Evolutionary conservation across 305 asterid genomes (phyloP), one percentile per base, ranked within the genome.

Genomic region (Euphrasia arctica): DNA sequence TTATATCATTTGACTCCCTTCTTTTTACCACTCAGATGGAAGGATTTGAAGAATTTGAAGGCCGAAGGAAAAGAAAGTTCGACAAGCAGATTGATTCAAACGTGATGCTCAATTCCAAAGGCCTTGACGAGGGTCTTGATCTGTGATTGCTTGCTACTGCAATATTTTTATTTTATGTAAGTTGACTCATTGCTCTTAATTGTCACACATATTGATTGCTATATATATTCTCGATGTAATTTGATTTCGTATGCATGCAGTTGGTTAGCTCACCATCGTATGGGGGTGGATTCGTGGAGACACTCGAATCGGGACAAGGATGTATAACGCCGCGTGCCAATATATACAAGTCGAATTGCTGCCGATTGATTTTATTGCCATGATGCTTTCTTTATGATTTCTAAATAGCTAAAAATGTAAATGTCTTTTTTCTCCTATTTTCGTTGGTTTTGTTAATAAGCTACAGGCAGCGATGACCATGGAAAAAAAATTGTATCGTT

Each of bases 41-140:
- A 71, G 96, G 95, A 48, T 92, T 87, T 55, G 80, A 78, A 67
- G 96, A 87, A 57, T 92, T 92, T 76, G 98, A 92, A 78, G 76
- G 84, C 64, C 80, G 96, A 74, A 83, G 98, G 78, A 91, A 80
- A 78, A 87, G 76, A 83, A 91, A 91, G 78, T 87, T 91, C n/a
- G 96, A 91, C 81, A 91, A 89, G 78, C 95, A 79, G 77, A 87
- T 91, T 52, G 98, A 89, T 80, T 85, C 95, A 9, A 92, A 92
- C 60, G 97, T 92, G 75, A 84, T 92, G 91, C 88, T 89, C 13
- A 74, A 96, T 76, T 87, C 96, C 76, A 89, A 89, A 78, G 98
- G 97, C 72, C 96, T 92, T 36, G 98, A 92, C 5, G 98, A 89
- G 87, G 96, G 97, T 11, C 82, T 91, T 66, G 98, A 91, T 82